Conservation (phyloP, 352 stramenopile species). For the Phytophthora palmivora region DNA sequence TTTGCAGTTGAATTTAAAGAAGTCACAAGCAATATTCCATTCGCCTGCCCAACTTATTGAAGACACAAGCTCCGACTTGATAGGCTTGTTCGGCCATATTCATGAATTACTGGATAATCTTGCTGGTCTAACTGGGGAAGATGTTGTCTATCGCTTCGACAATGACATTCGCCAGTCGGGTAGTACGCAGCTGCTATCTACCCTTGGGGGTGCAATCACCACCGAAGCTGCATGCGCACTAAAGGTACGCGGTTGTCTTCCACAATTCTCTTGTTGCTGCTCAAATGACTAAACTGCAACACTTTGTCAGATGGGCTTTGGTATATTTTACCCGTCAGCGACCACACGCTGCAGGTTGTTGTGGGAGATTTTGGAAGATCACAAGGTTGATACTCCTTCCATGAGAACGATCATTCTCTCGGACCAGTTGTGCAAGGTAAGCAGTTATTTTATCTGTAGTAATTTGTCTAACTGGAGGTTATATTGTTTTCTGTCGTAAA, state of each 20-base stretch:
- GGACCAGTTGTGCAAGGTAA: slow-evolving; percentile 31
- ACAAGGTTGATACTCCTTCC: slow-evolving; percentile 13
- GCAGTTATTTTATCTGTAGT: slow-evolving; percentile 1
- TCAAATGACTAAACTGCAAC: slow-evolving; percentile 3
- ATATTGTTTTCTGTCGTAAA: not conserved
- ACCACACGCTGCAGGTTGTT: slow-evolving; percentile 20
- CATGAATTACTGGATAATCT: slow-evolving; percentile 32
- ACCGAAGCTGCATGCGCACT: slow-evolving; percentile 50
- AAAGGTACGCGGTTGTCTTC: slow-evolving; percentile 36
- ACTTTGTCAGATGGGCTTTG: slow-evolving; percentile 53
- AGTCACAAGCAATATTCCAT: slow-evolving; percentile 1
- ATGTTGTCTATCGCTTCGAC: slow-evolving; percentile 14
- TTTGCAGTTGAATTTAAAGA: slow-evolving; percentile 56
- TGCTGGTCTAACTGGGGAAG: slow-evolving; percentile 4
- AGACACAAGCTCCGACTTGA: not conserved
- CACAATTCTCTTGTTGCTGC: not conserved
- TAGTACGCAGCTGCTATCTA: slow-evolving; percentile 1
- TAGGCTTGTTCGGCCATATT: slow-evolving; percentile 20
- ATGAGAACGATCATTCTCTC: slow-evolving; percentile 39
- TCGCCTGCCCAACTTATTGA: not conserved
- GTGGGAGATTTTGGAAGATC: slow-evolving; percentile 28
- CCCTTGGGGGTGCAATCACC: slow-evolving; percentile 35
- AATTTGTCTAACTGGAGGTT: not conserved
- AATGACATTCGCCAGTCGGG: not conserved
- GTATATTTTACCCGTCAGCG: slow-evolving; percentile 48